Evolutionary conservation across 805 yeast species (phyloP), one percentile per base, ranked within the genome.

Genomic region (Ogataea neopini): DNA sequence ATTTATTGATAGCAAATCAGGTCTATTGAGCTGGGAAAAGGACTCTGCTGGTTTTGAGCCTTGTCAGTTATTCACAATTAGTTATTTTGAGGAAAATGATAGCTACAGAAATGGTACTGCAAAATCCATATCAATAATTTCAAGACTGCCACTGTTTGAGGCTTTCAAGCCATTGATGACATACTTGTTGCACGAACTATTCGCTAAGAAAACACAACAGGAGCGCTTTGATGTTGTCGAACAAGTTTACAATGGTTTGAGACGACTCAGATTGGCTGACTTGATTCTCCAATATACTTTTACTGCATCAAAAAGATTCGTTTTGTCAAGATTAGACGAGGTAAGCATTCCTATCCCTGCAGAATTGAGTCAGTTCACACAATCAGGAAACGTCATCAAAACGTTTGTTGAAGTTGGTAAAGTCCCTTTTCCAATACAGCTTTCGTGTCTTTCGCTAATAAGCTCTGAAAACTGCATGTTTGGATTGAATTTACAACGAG

Each of bases 131-230:
- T 72, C 80, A 6, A 67, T 79, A 13, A 58, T 79, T 11, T 76
- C 81, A 10, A 62, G 61, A 34, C 54, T 75, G 30, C 59, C 73
- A 7, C 68, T 69, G 46, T 76, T 77, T 62, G 73, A 76, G 52
- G 69, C 67, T 53, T 75, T 79, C 54, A 74, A 72, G 52, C 83
- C 83, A 1, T 53, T 79, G 37, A 51, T 79, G 44, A 64, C 73
- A 36, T 73, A 75, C 20, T 59, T 77, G 30, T 61, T 79, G 37
- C 81, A 77, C 58, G 62, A 63, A 25, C 69, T 68, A 44, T 74
- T 75, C 44, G 53, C 58, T 6, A 34, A 29, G 3, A 25, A 44
- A 13, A 18, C 38, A 6, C 14, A 13, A 8, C 43, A 48, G 6
- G 54, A 40, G 8, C 37, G 45, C 18, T 22, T 17, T 15, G 33